These are phyloP conservation scores for Rhododendron mucronatum DNA, from an alignment of 148 eudicot genomes.

Conservation along the genomic window DNA sequence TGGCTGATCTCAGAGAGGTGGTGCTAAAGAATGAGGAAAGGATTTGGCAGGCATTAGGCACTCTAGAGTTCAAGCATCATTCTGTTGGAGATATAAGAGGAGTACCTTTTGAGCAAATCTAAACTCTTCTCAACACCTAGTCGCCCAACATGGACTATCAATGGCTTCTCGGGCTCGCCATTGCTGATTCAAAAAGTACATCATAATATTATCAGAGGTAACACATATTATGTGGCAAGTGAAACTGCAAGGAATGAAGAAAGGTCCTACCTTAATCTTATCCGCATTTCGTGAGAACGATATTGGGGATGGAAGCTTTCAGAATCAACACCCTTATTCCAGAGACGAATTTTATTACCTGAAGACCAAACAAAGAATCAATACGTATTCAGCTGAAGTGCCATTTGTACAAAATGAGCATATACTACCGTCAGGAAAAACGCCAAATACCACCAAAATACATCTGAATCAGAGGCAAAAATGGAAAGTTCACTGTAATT, in stretches of 20 bases:
- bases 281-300: slow-evolving; percentile 75
- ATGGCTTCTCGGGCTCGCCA: slow-evolving; percentile 54
- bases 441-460: background rate
- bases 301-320: slow-evolving; percentile 89
- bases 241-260: background rate
- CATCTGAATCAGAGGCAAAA: slow-evolving; percentile 2
- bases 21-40: background rate
- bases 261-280: slow-evolving; percentile 57
- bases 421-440: background rate
- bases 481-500: background rate
- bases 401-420: background rate
- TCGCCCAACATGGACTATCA: slow-evolving; percentile 59
- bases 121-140: slow-evolving; percentile 61
- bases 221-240: slow-evolving; percentile 2
- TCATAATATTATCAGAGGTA: background rate
- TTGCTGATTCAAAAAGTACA: slow-evolving; percentile 38
- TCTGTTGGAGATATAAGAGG: background rate
- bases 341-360: slow-evolving; percentile 69
- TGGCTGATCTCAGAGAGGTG: background rate
- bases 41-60: background rate
- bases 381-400: background rate
- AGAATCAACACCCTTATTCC: slow-evolving; percentile 99
- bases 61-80: background rate
- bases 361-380: slow-evolving; percentile 10
- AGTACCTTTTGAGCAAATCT: slow-evolving; percentile 54